A percentile compares a stretch with the other conserved stretches of the same genome.
phyloP scores from a whole-genome alignment of 352 stramenopile genomes.

The Phytophthora pisi region DNA sequence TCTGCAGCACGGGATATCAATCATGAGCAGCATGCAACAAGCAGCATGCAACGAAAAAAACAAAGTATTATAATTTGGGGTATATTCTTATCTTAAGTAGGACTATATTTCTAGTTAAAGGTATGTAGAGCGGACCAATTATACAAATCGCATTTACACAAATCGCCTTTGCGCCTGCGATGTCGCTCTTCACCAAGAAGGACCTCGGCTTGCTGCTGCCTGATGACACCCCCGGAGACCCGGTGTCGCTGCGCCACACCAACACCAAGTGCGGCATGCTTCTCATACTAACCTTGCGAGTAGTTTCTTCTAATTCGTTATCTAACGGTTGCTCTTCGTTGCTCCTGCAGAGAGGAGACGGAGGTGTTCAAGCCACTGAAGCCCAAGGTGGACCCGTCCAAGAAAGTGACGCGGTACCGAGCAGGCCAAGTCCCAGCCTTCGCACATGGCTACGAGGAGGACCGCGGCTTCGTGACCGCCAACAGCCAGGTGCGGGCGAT shows the following conservation, averaged over 20 bases:
- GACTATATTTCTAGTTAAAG: too few species aligned
- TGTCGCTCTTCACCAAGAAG: slow-evolving; percentile 90
- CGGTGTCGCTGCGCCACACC: slow-evolving; percentile 81
- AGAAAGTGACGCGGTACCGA: slow-evolving; percentile 84
- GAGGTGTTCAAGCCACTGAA: slow-evolving; percentile 79
- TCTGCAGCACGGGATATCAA: too few species aligned
- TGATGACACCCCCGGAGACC: slow-evolving; percentile 80
- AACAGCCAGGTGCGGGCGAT: slow-evolving; percentile 62
- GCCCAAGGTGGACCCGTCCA: slow-evolving; percentile 80
- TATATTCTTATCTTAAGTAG: too few species aligned
- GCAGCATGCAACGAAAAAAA: too few species aligned
- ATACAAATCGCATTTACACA: too few species aligned
- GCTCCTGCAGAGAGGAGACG: slow-evolving; percentile 56
- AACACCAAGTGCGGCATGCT: slow-evolving; percentile 50
- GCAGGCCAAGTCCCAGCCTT: slow-evolving; percentile 84
- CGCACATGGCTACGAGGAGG: slow-evolving; percentile 74
- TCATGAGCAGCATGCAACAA: too few species aligned
- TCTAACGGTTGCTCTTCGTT: slow-evolving; percentile 5
- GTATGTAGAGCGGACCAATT: too few species aligned
- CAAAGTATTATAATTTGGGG: too few species aligned
- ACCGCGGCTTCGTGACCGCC: slow-evolving; percentile 78
- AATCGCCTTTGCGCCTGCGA: slow-evolving; percentile 12
- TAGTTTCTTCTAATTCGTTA: not conserved
- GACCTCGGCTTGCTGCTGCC: slow-evolving; percentile 82
- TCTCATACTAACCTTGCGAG: not conserved